Conservation (phyloP, 2,329 filamentous ascomycete genomes). For the Lachnellula subtilissima region DNA sequence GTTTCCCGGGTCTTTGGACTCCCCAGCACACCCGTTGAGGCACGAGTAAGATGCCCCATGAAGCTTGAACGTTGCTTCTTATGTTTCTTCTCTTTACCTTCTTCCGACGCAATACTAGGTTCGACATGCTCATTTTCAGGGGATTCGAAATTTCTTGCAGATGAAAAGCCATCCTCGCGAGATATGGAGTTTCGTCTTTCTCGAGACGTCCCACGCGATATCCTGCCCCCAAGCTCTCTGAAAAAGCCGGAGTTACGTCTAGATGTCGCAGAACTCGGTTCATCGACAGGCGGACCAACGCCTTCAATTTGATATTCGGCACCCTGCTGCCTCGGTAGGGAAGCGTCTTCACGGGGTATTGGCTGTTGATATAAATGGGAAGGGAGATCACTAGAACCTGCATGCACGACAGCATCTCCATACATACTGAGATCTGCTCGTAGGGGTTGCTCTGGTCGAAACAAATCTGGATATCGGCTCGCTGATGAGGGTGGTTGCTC, state of each 20-base stretch:
- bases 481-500: conserved; percentile 48
- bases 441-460: conserved; percentile 30
- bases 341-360: conserved; percentile 28
- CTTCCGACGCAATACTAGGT: conserved; percentile 38
- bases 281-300: conserved; percentile 34
- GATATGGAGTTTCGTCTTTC: conserved; percentile 22
- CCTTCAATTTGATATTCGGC: conserved; percentile 37
- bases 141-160: conserved; percentile 11
- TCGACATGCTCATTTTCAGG: conserved; percentile 39
- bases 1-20: conserved; percentile 31
- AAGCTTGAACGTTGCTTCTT: conserved; percentile 38
- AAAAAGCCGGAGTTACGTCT: conserved; percentile 42
- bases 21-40: conserved; percentile 18
- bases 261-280: conserved; percentile 26
- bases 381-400: conserved; percentile 22
- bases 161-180: conserved; percentile 7
- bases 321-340: conserved; percentile 37
- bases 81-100: conserved; percentile 30
- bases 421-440: conserved; percentile 14
- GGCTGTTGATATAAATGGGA: conserved; percentile 27
- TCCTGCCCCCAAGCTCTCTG: conserved; percentile 45
- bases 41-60: conserved; percentile 30
- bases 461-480: conserved; percentile 45
- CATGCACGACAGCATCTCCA: not conserved
- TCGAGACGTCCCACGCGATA: conserved; percentile 30